These are phyloP conservation scores for Rhodofomes roseus DNA, from an alignment of 1,284 basidiomycete species.

Conservation along the genomic window DNA sequence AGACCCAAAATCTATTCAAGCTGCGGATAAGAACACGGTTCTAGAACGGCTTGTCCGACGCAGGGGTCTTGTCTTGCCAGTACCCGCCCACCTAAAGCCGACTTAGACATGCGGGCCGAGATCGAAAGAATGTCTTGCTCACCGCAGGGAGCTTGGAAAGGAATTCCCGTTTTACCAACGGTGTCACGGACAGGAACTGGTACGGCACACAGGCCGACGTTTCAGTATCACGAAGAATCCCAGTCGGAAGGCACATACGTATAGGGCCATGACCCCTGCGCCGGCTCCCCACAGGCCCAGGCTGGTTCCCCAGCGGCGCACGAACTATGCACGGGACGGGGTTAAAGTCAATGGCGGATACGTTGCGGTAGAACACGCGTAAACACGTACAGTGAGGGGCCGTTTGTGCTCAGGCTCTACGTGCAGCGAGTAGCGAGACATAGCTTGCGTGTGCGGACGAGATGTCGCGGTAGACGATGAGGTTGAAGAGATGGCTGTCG, in stretches of 20 bases:
- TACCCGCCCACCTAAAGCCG: conserved; percentile 56
- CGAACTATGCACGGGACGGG: conserved; percentile 19
- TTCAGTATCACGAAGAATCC: neutral
- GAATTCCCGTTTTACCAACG: conserved; percentile 39
- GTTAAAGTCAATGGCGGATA: neutral
- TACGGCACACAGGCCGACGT: neutral
- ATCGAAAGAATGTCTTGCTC: conserved; percentile 16
- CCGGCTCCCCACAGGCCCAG: conserved; percentile 69
- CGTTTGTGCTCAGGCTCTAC: conserved; percentile 1
- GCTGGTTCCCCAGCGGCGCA: conserved; percentile 52
- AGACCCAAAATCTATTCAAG: conserved; percentile 5
- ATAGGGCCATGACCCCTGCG: conserved; percentile 58
- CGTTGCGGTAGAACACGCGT: neutral
- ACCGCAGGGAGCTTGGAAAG: conserved; percentile 42
- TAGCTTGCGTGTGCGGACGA: neutral
- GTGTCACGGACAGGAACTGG: conserved; percentile 41
- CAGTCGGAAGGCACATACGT: conserved; percentile 42
- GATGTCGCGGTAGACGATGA: neutral
- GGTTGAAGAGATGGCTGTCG: neutral
- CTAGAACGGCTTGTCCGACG: conserved; percentile 80
- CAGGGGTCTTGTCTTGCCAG: conserved; percentile 73
- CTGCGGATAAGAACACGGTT: conserved; percentile 2
- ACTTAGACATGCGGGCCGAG: neutral
- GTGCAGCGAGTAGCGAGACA: neutral
- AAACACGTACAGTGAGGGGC: conserved; percentile 11